Conservation (phyloP, 345 rosid genomes). For the Noccaea caerulescens region DNA sequence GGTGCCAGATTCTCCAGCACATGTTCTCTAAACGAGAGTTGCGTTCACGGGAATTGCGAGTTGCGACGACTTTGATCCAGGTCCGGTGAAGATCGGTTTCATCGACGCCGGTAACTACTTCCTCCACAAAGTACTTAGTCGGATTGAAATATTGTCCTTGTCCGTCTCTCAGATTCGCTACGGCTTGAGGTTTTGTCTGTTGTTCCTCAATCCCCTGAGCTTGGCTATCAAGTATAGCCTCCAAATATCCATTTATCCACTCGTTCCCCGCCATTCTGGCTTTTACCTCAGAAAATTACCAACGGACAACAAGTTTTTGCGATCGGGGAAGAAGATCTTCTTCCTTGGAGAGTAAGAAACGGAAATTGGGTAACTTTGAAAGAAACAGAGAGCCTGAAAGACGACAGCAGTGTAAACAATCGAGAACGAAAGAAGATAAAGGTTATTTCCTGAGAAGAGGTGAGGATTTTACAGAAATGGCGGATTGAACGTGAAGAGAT, state of each 20-base stretch:
- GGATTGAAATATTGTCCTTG: conserved; percentile 76
- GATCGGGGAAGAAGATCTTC: background rate
- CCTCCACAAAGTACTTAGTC: conserved; percentile 89
- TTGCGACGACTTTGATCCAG: conserved; percentile 96
- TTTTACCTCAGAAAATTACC: background rate
- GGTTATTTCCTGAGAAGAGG: background rate
- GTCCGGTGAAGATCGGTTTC: conserved; percentile 89
- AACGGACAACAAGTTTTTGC: background rate
- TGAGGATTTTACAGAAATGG: conserved; percentile 30
- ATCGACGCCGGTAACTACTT: conserved; percentile 90
- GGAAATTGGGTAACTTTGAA: conserved; percentile 2
- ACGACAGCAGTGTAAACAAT: background rate
- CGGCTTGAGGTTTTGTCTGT: conserved; percentile 45
- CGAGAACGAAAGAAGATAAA: background rate
- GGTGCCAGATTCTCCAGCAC: conserved; percentile 99
- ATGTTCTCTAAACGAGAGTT: conserved; percentile 95
- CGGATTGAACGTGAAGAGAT: conserved; percentile 31
- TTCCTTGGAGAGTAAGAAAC: conserved; percentile 36
- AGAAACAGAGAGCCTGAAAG: conserved; percentile 11
- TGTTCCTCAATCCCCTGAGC: conserved; percentile 65
- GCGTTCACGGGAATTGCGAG: conserved; percentile 90
- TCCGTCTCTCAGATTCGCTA: conserved; percentile 55
- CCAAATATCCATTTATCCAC: conserved; percentile 97
- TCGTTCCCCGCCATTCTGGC: conserved; percentile 81
- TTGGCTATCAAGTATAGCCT: conserved; percentile 86